Evolutionary conservation across 2,329 filamentous ascomycete genomes (phyloP).

Genomic region (Curvularia spicifera): DNA sequence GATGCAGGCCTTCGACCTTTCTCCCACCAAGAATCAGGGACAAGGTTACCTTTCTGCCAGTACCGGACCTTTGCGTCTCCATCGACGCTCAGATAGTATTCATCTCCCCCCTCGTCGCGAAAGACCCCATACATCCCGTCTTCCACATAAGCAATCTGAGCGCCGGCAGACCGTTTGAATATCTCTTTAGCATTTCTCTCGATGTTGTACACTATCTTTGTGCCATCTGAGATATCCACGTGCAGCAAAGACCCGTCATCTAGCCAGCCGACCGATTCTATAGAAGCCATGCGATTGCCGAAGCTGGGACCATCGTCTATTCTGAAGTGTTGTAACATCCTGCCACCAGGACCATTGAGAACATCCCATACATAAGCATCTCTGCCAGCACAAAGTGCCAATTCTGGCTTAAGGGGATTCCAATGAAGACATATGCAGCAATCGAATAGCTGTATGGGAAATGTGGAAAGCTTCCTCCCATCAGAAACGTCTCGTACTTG

Average conservation of each 20-base stretch:
- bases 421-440: not conserved
- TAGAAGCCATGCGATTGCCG: not conserved
- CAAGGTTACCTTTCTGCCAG: slow-evolving; percentile 23
- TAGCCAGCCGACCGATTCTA: not conserved
- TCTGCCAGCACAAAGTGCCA: not conserved
- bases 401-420: not conserved
- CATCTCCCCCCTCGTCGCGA: slow-evolving; percentile 10
- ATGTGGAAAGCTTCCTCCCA: slow-evolving; percentile 15
- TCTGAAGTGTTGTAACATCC: slow-evolving; percentile 25
- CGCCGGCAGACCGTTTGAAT: slow-evolving; percentile 28
- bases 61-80: slow-evolving; percentile 35
- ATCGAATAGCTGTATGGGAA: not conserved
- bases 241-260: not conserved
- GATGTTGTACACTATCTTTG: slow-evolving; percentile 32
- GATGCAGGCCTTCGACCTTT: slow-evolving; percentile 6
- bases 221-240: not conserved
- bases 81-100: slow-evolving; percentile 33
- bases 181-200: slow-evolving; percentile 37
- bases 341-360: not conserved
- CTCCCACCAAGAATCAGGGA: slow-evolving; percentile 25
- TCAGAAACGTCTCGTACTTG: slow-evolving; percentile 26
- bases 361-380: not conserved
- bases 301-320: slow-evolving; percentile 16
- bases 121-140: slow-evolving; percentile 26
- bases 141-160: slow-evolving; percentile 9